A percentile compares a stretch with the other conserved stretches of the same genome.
Evolutionary conservation across 805 yeast genomes (phyloP).

Genomic region (Candida ortonii): DNA sequence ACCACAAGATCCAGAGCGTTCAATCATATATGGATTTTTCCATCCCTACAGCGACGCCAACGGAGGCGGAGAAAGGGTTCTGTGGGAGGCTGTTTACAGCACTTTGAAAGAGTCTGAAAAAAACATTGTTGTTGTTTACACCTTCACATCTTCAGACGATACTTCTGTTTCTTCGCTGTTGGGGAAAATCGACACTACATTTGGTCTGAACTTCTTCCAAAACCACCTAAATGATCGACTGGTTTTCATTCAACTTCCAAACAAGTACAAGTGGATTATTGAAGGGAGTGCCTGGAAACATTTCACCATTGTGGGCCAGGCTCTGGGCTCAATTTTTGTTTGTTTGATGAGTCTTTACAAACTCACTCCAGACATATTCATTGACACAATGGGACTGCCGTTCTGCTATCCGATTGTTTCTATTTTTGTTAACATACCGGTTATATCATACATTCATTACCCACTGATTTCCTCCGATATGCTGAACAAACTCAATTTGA

Average conservation of each 20-base stretch:
- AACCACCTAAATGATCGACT: slow-evolving; percentile 26
- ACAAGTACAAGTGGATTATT: slow-evolving; percentile 48
- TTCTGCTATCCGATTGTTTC: slow-evolving; percentile 71
- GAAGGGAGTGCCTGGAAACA: slow-evolving; percentile 73
- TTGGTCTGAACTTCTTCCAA: slow-evolving; percentile 29
- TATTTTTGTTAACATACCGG: slow-evolving; percentile 61
- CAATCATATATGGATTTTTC: slow-evolving; percentile 72
- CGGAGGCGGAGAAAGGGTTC: slow-evolving; percentile 97
- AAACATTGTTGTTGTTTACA: slow-evolving; percentile 66
- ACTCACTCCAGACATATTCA: slow-evolving; percentile 82
- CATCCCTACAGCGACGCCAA: slow-evolving; percentile 96
- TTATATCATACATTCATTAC: slow-evolving; percentile 88
- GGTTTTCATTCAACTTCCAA: slow-evolving; percentile 31
- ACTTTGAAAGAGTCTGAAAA: slow-evolving; percentile 50
- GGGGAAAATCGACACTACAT: slow-evolving; percentile 22
- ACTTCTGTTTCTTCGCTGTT: slow-evolving; percentile 26
- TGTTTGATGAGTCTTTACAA: slow-evolving; percentile 66
- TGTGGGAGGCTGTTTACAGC: slow-evolving; percentile 88
- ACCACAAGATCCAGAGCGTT: slow-evolving; percentile 37
- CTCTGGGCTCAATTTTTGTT: slow-evolving; percentile 70
- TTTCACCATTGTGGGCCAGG: slow-evolving; percentile 84
- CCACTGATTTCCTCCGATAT: slow-evolving; percentile 89
- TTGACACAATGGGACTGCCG: slow-evolving; percentile 94
- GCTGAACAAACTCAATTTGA: slow-evolving; percentile 56
- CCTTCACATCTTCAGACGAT: slow-evolving; percentile 26